Percentiles rank a stretch among this genome's conserved stretches.
These are phyloP conservation scores for Ophiocordyceps camponoti-floridani DNA, from an alignment of 2,329 filamentous ascomycete species.

Conservation along the genomic window DNA sequence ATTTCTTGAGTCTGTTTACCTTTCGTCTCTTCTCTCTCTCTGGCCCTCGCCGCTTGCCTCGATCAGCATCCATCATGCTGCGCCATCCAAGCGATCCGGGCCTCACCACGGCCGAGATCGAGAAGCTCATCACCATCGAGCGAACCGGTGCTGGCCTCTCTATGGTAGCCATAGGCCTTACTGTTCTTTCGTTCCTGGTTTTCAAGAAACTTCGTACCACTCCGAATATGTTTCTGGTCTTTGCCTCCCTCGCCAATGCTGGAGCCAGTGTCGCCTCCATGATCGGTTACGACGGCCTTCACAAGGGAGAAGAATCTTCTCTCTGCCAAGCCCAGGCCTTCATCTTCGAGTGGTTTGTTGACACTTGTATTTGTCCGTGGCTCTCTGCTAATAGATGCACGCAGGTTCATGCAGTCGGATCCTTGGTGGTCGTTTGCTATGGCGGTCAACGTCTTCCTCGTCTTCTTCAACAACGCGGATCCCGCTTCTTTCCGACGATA, in stretches of 20 bases:
- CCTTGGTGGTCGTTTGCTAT: conserved; percentile 65
- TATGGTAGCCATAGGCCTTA: conserved; percentile 28
- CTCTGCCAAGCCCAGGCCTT: conserved; percentile 46
- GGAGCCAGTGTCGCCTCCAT: conserved; percentile 47
- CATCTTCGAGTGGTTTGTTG: conserved; percentile 40
- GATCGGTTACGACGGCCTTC: conserved; percentile 49
- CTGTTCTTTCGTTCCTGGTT: conserved; percentile 27
- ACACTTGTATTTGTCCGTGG: neutral
- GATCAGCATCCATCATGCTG: neutral
- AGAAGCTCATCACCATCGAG: conserved; percentile 30
- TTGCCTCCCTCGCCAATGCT: conserved; percentile 21
- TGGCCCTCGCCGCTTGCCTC: neutral
- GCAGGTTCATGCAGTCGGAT: conserved; percentile 60
- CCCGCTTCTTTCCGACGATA: conserved; percentile 49
- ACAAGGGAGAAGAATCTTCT: conserved; percentile 29
- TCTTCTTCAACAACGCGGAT: conserved; percentile 38
- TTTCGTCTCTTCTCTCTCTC: neutral
- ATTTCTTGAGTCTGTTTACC: neutral
- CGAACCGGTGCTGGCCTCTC: conserved; percentile 35
- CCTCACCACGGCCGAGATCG: conserved; percentile 18
- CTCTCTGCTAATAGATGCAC: neutral
- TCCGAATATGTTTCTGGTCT: conserved; percentile 30
- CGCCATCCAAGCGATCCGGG: conserved; percentile 1
- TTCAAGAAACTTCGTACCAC: conserved; percentile 36
- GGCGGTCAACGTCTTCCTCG: conserved; percentile 64